Evolutionary conservation across 371 early-diverging fungal genomes (phyloP), one percentile per base, ranked within the genome.

Genomic region (Lichtheimia ramosa): DNA sequence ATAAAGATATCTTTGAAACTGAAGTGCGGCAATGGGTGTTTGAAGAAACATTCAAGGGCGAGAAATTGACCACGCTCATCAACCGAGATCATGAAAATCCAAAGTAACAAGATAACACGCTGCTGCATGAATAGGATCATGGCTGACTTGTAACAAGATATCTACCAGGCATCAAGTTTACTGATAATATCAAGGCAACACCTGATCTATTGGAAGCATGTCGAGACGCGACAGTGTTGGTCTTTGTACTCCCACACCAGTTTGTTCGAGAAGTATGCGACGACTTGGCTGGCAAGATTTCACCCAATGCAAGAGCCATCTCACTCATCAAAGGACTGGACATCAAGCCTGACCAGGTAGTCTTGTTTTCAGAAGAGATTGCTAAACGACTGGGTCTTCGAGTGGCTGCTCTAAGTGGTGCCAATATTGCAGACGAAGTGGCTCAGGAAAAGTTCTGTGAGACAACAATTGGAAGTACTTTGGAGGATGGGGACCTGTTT

Each of bases 401-500:
- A 12, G 88, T 93, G 16, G 84, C 89, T 43, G 93, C 94, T 16
- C 74, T 99, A 42, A 95, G 94, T 86, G 99, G 99, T 41, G 99
- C 99, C 50, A 99, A 99, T 77, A 98, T 99, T 74, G 99, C 99
- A 23, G 86, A 83, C 59, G 99, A 99, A 69, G 94, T 99, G n/a
- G 98, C 99, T 1, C 77, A 83, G 64, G 96, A 94, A 56, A 77
- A 92, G 62, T 95, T 98, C 66, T 95, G 94, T 74, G 99, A 99
- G 75, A 89, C 95, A 0, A 99, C 99, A 0, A 89, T 98, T 57
- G 97, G 96, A 23, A 96, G 90, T 71, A 58, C 55, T 18, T 34
- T 10, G 34, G 79, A 78, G 23, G 89, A 94, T 68, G 97, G 92
- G 18, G 81, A 90, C 21, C 65, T 92, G 40, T 91, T 94, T 74